phyloP scores from a whole-genome alignment of 768 basidiomycete genomes.

The Cubamyces sp. region DNA sequence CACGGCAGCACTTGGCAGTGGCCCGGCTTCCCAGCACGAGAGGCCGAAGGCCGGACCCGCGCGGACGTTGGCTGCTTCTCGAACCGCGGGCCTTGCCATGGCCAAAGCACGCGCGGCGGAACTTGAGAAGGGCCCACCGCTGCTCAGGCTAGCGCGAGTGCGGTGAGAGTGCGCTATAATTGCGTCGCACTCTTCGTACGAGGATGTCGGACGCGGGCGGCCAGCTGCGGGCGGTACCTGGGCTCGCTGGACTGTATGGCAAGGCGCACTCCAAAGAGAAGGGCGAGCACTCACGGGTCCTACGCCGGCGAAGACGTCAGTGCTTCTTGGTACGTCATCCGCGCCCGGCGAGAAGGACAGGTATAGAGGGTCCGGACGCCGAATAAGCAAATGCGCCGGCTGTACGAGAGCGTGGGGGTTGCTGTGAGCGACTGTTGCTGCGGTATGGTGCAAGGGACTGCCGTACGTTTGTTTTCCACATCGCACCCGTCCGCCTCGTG shows the following conservation, averaged over 20 bases:
- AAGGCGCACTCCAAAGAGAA: neutral
- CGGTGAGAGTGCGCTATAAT: constrained; percentile 7
- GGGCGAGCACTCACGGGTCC: constrained; percentile 1
- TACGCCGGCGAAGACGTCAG: constrained; percentile 4
- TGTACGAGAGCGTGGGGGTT: neutral
- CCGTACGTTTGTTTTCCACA: constrained; percentile 11
- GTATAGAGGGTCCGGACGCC: constrained; percentile 13
- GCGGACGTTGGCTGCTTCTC: neutral
- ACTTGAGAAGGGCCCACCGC: too few relatives aligned
- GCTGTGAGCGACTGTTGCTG: constrained; percentile 7
- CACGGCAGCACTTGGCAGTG: neutral
- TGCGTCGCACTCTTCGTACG: neutral
- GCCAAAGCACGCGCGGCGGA: neutral
- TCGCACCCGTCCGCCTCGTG: constrained; percentile 6
- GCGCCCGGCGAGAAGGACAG: constrained; percentile 5
- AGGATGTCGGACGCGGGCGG: neutral
- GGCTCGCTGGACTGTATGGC: neutral
- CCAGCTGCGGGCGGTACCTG: constrained; percentile 2
- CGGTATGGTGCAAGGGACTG: constrained; percentile 5
- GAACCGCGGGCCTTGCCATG: constrained; percentile 2
- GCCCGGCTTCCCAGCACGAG: constrained; percentile 11
- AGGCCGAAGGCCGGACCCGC: neutral
- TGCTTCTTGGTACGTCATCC: constrained; percentile 17
- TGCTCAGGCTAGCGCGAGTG: neutral
- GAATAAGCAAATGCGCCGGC: constrained; percentile 11